Evolutionary conservation across 1,139 yeast genomes (phyloP), one percentile per base, ranked within the genome.

Genomic region (Scheffersomyces illinoinensis): DNA sequence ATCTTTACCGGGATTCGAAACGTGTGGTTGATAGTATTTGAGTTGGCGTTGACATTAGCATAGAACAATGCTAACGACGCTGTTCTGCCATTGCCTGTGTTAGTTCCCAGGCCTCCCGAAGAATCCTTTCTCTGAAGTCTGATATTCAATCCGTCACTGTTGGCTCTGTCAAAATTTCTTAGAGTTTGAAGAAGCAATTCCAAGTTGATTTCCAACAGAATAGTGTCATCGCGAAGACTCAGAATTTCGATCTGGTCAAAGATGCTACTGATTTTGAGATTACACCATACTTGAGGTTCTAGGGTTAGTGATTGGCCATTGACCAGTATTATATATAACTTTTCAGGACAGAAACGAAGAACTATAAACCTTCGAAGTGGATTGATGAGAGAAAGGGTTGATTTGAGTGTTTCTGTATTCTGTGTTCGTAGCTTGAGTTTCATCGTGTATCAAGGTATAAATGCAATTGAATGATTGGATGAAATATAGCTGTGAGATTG

Each of bases 231-330:
- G 20, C 86, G 72, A 2, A 82, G 58, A 62, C 83, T 78, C 58
- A 73, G 63, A 72, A 85, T 64, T 73, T 86, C 76, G 65, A 85
- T 66, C 71, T 82, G 73, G 60, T 81, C 85, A 67, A 87, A 87
- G 33, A 85, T 66, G 26, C 76, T 69, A 2, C 66, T 56, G 69
- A 75, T 77, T 21, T 78, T 75, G 19, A 87, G 66, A 62, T 83
- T 85, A 64, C 88, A 83, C 89, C 89, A 86, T 2, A 85, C 83
- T 62, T 85, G 89, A 2, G 91, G 90, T 60, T 86, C 89, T 56
- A 71, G 76, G 49, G 76, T 74, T 39, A 79, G 62, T 4, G 84
- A 76, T 3, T 69, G 69, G 21, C 68, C 72, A 60, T 75, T 71
- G n/a, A 73, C 77, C 69, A 86, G 86, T 17, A 86, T 82, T n/a